Conservation (phyloP, 2,329 filamentous ascomycete genomes). For the Daldinia sp. region DNA sequence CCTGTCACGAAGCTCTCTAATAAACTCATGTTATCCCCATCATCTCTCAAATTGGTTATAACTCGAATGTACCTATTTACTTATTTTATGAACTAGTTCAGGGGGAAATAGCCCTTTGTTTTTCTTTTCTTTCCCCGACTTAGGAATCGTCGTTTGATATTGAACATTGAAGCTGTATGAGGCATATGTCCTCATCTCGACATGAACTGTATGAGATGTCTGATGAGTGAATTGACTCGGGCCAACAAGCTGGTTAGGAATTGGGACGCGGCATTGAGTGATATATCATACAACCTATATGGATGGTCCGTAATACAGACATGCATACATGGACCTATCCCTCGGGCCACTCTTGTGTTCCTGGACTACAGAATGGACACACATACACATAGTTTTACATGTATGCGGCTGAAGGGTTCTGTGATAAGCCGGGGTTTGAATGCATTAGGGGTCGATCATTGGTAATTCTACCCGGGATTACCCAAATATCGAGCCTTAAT, state of each 20-base stretch:
- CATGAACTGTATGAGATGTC: conserved; percentile 8
- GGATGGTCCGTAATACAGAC: conserved; percentile 19
- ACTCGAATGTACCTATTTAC: neutral
- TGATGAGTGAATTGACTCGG: conserved; percentile 22
- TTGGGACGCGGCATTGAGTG: conserved; percentile 31
- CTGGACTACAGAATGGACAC: conserved; percentile 29
- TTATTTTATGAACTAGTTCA: neutral
- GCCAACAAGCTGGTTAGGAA: conserved; percentile 1
- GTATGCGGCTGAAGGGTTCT: conserved; percentile 44
- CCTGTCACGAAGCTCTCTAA: neutral
- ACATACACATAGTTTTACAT: conserved; percentile 18
- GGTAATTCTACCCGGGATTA: conserved; percentile 43
- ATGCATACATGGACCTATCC: conserved; percentile 26
- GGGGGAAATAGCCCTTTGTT: too few species aligned
- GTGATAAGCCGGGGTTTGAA: conserved; percentile 33
- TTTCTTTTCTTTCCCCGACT: neutral
- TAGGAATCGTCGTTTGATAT: too few species aligned
- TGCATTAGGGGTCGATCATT: conserved; percentile 47
- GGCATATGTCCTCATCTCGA: conserved; percentile 23
- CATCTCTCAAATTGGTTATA: neutral
- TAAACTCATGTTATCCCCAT: neutral
- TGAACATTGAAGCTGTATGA: neutral
- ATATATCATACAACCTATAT: conserved; percentile 36
- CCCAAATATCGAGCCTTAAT: conserved; percentile 36
- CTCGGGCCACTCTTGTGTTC: conserved; percentile 14